Evolutionary conservation across 768 basidiomycete species (phyloP).

Genomic region (Pleurotus eryngii): DNA sequence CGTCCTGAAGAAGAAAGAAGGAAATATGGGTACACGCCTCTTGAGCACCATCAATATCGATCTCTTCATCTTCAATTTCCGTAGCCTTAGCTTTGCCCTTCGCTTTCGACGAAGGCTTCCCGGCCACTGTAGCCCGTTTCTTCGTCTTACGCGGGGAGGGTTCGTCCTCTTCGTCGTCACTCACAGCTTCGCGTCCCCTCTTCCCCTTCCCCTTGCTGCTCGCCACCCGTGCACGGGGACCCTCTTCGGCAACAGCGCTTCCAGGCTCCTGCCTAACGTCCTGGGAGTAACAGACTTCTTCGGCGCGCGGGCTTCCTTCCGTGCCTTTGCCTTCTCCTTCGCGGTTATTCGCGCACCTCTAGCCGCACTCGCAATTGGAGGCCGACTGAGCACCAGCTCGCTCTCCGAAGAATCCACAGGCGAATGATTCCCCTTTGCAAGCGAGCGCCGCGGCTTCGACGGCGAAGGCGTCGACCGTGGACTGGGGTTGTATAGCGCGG

Average conservation of each 20-base stretch:
- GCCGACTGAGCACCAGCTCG: not conserved
- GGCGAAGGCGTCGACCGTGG: not conserved
- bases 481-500: not conserved
- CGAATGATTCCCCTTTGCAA: not conserved
- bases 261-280: not conserved
- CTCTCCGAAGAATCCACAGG: not conserved
- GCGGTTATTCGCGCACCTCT: not conserved
- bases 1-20: not conserved
- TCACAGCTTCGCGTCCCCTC: not conserved
- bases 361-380: no score
- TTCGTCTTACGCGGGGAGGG: not conserved
- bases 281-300: not conserved
- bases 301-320: not conserved
- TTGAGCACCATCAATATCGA: conserved; percentile 5
- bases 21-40: not conserved
- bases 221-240: not conserved
- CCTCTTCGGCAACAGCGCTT: conserved; percentile 1
- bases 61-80: conserved; percentile 1
- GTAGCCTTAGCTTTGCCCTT: not conserved
- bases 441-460: not conserved
- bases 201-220: conserved; percentile 2
- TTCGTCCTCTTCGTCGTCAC: conserved; percentile 4
- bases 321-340: not conserved
- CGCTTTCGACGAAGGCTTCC: not conserved
- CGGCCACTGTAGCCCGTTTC: not conserved